Evolutionary conservation across 129 eudicot genomes (phyloP).

Genomic region (Flaveria bidentis): DNA sequence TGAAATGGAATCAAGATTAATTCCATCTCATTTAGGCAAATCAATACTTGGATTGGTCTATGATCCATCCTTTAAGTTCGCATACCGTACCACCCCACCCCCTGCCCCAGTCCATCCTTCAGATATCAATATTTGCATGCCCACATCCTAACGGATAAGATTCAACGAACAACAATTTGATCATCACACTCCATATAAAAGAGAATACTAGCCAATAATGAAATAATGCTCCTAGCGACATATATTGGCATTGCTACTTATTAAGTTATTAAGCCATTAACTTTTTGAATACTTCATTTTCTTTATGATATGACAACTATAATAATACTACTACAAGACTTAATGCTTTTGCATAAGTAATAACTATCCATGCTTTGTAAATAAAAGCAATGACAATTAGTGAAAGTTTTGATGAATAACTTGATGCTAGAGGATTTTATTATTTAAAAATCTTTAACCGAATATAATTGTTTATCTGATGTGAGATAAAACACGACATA

Average conservation of each 20-base stretch:
- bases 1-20: no score
- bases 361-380: neutral
- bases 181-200: neutral
- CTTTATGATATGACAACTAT: neutral
- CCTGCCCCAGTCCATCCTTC: neutral
- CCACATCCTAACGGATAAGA: no score
- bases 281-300: neutral
- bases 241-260: neutral
- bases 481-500: neutral
- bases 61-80: neutral
- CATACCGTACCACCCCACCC: no score
- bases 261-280: neutral
- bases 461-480: neutral
- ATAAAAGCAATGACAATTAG: neutral
- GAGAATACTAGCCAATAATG: neutral
- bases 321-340: no score
- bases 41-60: neutral
- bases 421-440: neutral
- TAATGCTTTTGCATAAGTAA: neutral
- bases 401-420: neutral
- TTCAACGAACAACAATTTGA: no score
- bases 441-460: neutral
- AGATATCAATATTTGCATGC: no score
- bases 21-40: neutral
- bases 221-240: neutral